Percentiles rank a stretch among this genome's conserved stretches.
Conservation (phyloP, 305 asterid genomes). For the Solanum hybrid region DNA sequence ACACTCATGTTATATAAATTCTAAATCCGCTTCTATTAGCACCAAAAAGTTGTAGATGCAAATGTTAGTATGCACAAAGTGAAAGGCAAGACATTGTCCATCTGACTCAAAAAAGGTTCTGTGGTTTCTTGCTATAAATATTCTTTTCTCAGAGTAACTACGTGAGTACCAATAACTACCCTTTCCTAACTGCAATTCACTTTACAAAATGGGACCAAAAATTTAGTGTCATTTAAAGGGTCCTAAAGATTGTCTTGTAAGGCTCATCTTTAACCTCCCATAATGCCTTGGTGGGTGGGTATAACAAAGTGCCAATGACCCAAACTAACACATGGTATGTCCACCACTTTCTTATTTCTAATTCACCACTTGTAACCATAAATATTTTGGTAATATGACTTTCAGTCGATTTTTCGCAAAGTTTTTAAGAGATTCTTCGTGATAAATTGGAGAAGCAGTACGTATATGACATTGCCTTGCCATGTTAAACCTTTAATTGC, state of each 20-base stretch:
- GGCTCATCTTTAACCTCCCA: slow-evolving; percentile 12
- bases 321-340: slow-evolving; percentile 38
- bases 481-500: no score
- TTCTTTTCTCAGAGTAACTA: not conserved
- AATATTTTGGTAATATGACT: no score
- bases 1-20: no score
- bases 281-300: not conserved
- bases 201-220: slow-evolving; percentile 1
- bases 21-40: no score
- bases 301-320: not conserved
- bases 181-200: not conserved
- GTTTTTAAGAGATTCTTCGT: not conserved
- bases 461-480: not conserved
- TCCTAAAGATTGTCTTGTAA: slow-evolving; percentile 16
- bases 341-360: slow-evolving; percentile 20
- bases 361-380: not conserved
- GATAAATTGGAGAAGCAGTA: no score
- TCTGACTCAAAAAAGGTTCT: not conserved
- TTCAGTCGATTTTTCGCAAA: no score
- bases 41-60: no score
- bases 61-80: not conserved
- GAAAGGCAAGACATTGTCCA: not conserved
- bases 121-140: not conserved
- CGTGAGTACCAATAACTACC: not conserved
- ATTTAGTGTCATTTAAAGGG: slow-evolving; percentile 9